Base-by-base conservation (phyloP, 345 rosid species). In the Syzygium oleosum region DNA sequence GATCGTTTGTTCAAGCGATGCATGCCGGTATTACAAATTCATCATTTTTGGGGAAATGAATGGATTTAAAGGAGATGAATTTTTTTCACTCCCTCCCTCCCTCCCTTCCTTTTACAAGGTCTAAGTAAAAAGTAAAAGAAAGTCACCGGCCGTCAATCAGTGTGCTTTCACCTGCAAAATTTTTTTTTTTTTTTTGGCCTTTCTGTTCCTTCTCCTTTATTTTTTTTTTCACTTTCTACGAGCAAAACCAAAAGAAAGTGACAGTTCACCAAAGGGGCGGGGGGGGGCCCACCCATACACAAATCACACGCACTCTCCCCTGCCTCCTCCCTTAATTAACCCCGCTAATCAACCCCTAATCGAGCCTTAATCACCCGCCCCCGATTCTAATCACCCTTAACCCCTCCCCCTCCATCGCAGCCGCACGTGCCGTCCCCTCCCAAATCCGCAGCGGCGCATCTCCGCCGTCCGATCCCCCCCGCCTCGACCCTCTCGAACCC, bases 1-100 rank as follows among this genome's bases (percentile, higher is more conserved):
- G 5, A 41, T 41, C 2, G 6, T 41, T 41, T 41, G 4, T 41
- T 4, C 43, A 4, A 41, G 43, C 6, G 43, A 41, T 4, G 43
- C 6, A 41, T 41, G 43, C 43, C 43, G 43, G 43, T 41, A 41
- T 4, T 23, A 2, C 4, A 56, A 56, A 56, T 56, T 1, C 9
- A 3, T 23, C 12, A 23, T 11, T 56, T 25, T n/a, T 25, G 15
- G 7, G 0, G 23, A 19, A 55, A 7, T 6, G 12, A 27, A 27
- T 5, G 16, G 31, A 2, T 5, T 5, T 4, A 12, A 5, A 27
- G 2, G 9, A 25, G 27, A 27, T 0, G 2, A 53, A 0, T 25
- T 59, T 25, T 58, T 23, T 25, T 4, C 41, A 3, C 41, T 38
- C 41, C 41, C 41, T 38, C 41, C 38, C 38, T 34, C 38, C 3